A percentile compares a stretch with the other conserved stretches of the same genome.
Evolutionary conservation across 192 early-diverging fungal species (phyloP).

Genomic region (Obelidium mucronatum): DNA sequence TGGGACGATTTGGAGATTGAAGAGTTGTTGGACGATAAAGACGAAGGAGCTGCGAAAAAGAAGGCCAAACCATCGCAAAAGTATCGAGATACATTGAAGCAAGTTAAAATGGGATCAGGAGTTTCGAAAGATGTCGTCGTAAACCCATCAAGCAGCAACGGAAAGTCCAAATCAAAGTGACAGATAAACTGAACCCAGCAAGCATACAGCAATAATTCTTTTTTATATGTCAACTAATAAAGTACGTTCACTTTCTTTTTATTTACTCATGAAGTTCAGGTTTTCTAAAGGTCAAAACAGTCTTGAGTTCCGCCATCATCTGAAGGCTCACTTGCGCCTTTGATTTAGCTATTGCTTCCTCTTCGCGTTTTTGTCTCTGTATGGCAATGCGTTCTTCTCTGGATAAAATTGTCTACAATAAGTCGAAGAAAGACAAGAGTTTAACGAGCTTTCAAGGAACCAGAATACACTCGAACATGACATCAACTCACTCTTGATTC

Average conservation of each 20-base stretch:
- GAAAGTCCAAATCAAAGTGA: too few species aligned
- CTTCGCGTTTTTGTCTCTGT: not conserved
- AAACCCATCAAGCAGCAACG: too few species aligned
- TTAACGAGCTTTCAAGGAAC: too few species aligned
- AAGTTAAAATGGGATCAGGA: too few species aligned
- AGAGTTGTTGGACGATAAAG: not conserved
- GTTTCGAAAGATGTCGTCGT: too few species aligned
- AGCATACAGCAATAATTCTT: too few species aligned
- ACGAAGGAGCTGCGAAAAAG: not conserved
- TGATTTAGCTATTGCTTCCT: not conserved
- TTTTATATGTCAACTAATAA: too few species aligned
- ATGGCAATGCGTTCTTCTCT: not conserved
- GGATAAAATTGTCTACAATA: not conserved
- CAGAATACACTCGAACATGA: not conserved
- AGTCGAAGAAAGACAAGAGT: too few species aligned
- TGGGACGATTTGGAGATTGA: slow-evolving; percentile 5
- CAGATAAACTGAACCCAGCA: too few species aligned
- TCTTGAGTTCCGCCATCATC: not conserved
- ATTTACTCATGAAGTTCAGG: too few species aligned
- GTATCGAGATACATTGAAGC: slow-evolving; percentile 24
- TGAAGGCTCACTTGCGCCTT: not conserved
- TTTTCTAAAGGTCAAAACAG: not conserved
- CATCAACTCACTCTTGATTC: not conserved
- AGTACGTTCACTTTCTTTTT: too few species aligned
- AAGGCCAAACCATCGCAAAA: slow-evolving; percentile 15